These are phyloP conservation scores for Sonneratia caseolaris DNA, from an alignment of 345 rosid species.

Conservation along the genomic window DNA sequence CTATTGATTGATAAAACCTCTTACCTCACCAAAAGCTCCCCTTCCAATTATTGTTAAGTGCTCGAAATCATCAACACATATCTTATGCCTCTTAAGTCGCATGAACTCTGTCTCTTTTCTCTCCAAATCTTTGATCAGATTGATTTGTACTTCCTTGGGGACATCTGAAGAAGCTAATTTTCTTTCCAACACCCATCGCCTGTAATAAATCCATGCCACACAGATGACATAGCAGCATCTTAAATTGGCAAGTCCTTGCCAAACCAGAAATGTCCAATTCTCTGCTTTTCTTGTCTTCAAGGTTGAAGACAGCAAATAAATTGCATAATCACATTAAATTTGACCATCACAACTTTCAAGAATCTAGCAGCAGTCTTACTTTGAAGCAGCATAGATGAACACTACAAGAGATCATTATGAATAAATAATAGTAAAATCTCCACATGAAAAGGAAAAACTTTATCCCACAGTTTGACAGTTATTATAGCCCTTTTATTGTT, in stretches of 20 bases:
- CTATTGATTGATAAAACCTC: constrained; percentile 2
- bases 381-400: not conserved
- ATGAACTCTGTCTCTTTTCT: constrained; percentile 91
- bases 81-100: constrained; percentile 90
- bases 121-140: constrained; percentile 85
- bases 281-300: not conserved
- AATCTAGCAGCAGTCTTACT: not conserved
- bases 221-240: constrained; percentile 1
- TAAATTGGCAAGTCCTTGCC: not conserved
- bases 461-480: not conserved
- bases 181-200: constrained; percentile 92
- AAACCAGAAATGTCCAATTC: not conserved
- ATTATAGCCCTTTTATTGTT: not conserved
- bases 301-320: not conserved
- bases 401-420: not conserved
- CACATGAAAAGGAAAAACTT: not conserved
- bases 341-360: not conserved
- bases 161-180: constrained; percentile 82
- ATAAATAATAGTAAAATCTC: not conserved
- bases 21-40: constrained; percentile 98
- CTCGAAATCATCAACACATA: constrained; percentile 88
- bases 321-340: not conserved
- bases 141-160: constrained; percentile 79
- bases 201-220: constrained; percentile 27
- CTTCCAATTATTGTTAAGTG: constrained; percentile 81